Percentiles rank a stretch among this genome's conserved stretches.
Conservation (phyloP, 1,284 basidiomycete genomes). For the Sphagnurus paluster region DNA sequence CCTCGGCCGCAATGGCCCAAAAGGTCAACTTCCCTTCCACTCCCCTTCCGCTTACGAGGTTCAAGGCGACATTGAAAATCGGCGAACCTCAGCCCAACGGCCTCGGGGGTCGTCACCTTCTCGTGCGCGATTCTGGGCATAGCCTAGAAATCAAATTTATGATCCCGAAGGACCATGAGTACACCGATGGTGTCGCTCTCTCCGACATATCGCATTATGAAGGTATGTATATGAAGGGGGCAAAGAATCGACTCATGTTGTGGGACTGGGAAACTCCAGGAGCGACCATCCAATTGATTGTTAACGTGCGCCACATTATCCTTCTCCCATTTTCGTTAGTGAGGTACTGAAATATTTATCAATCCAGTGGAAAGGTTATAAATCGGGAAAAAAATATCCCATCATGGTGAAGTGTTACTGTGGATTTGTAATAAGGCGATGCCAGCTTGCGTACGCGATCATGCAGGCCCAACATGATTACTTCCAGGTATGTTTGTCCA, state of each 20-base stretch:
- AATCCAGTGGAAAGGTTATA: constrained; percentile 1
- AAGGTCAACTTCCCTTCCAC: no score
- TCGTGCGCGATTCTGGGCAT: no score
- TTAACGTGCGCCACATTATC: background rate
- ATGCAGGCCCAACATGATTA: background rate
- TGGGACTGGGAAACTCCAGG: constrained; percentile 2
- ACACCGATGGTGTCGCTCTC: background rate
- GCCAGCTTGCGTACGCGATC: constrained; percentile 6
- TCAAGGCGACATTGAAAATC: no score
- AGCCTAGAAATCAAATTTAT: background rate
- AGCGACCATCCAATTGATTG: background rate
- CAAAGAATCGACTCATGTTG: background rate
- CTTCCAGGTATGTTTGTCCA: background rate
- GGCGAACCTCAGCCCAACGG: background rate
- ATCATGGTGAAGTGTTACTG: constrained; percentile 5
- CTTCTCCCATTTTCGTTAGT: background rate
- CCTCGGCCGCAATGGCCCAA: no score
- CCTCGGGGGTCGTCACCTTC: background rate
- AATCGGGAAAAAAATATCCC: background rate
- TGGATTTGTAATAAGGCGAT: constrained; percentile 2
- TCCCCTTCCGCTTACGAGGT: no score
- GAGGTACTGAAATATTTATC: background rate
- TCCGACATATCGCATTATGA: constrained; percentile 1
- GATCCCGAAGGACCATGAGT: background rate
- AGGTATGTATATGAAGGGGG: background rate